Evolutionary conservation across 2,329 filamentous ascomycete species (phyloP), one percentile per base, ranked within the genome.

Genomic region (Ophiostoma fasciatum): DNA sequence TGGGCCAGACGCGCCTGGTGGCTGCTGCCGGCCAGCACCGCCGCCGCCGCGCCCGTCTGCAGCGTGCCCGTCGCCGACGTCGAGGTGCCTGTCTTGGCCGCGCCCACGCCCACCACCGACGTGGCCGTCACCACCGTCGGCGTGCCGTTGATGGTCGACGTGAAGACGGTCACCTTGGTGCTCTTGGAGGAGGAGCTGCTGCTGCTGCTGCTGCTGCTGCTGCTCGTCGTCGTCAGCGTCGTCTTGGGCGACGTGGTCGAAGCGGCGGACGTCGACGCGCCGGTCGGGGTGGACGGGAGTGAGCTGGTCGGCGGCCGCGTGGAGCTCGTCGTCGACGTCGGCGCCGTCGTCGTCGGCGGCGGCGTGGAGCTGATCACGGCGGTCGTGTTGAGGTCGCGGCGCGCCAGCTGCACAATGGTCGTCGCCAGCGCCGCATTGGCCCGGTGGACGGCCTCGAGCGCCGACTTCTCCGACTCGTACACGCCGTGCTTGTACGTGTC

Each of bases 401-500:
- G 74, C 26, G 71, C 78, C 38, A 84, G 57, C 39, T 73, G 68
- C 37, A 78, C 63, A 43, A 82, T 60, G 39, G 70, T 68, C 9
- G 66, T 71, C 14, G 76, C 75, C 26, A 81, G 60, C 26, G 66
- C 62, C 17, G 73, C 66, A 49, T 82, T 67, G 44, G 68, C 65
- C 29, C 62, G 60, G 55, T 74, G 68, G 20, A 80, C 63, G 23
- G 67, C 71, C 52, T 79, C 70, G 37, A 80, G 62, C 19, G 75
- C 76, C 10, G 66, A 61, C 45, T 64, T 65, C 48, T 80, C 77
- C 43, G 73, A 71, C 43, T 70, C 64, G 52, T 76, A 81, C 38
- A 82, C 66, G 40, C 78, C 78, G 49, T 81, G 69, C 51, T 74
- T 68, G 56, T 76, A 82, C 49, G 71, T 70, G 32, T 66, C 64